Base-by-base conservation (phyloP, 371 early-diverging fungal species). In the Mucor plumbeus region DNA sequence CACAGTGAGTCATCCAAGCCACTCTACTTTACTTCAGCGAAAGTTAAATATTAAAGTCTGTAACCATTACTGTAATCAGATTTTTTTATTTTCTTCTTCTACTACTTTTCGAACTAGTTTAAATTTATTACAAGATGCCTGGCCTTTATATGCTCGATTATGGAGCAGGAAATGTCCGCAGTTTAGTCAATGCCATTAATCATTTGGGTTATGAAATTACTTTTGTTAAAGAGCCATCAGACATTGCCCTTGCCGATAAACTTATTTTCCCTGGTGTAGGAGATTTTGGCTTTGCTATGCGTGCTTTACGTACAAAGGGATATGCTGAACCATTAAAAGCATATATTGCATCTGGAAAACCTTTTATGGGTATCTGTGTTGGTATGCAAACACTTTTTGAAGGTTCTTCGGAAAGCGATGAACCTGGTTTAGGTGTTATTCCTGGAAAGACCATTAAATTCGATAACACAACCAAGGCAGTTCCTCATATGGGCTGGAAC, bases 401-500 rank as follows among this genome's bases (percentile, higher is more conserved):
- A 61, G 94, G 94, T 4, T 96, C 97, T 0, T 94, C 94, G 15
- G 99, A 99, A 82, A 87, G 85, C 34, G 85, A 81, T 0, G 84
- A 89, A n/a, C 75, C 84, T 1, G 99, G 99, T 9, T 84, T 99
- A 38, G 94, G 95, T 11, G 68, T 98, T 38, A 88, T 99, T 59
- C 90, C 91, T 0, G 91, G 92, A 9, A 82, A 75, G 6, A 90
- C 92, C 35, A 72, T 65, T n/a, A 78, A 83, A 44, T 97, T 97
- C 76, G 82, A 91, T 69, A 72, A 71, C 8, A 70, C 73, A 0
- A 84, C 73, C 39, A 94, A 95, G 76, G 74, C 96, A 0, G 99
- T 99, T 13, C 99, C 99, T 6, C 97, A 99, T 77, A 98, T 99
- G 89, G 99, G 99, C 11, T 99, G 99, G 99, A 99, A 97, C 76